Conservation (phyloP, 164 flowering plant genomes). For the Chimonanthus salicifolius region DNA sequence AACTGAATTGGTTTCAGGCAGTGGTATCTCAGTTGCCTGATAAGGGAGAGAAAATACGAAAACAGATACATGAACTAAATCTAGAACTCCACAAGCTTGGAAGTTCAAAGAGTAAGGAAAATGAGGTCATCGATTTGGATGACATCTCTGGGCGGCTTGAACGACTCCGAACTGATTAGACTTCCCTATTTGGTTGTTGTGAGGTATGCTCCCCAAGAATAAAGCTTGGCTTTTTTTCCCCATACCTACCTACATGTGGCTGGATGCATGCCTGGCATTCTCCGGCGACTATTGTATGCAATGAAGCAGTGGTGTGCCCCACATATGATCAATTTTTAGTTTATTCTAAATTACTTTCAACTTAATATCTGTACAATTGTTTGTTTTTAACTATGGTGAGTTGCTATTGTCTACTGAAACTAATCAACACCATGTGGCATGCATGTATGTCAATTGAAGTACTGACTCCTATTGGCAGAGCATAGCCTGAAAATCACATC, state of each 20-base stretch:
- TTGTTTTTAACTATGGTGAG: neutral
- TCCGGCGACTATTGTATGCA: neutral
- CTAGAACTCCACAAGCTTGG: slow-evolving; percentile 45
- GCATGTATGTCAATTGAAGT: neutral
- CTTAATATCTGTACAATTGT: too few species aligned
- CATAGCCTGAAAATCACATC: neutral
- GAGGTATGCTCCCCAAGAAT: slow-evolving; percentile 11
- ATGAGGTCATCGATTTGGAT: slow-evolving; percentile 56
- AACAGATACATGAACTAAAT: slow-evolving; percentile 51
- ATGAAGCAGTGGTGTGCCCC: neutral
- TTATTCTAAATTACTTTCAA: neutral
- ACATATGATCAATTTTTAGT: neutral
- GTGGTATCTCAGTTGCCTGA: slow-evolving; percentile 62
- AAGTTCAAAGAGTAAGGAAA: slow-evolving; percentile 17
- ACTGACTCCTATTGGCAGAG: neutral
- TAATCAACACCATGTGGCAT: neutral
- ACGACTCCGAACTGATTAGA: slow-evolving; percentile 17
- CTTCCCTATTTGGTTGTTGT: neutral
- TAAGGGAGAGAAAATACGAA: slow-evolving; percentile 56
- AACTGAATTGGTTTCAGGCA: slow-evolving; percentile 29
- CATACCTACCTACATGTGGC: neutral
- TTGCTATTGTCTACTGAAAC: neutral
- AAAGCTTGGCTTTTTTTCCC: neutral
- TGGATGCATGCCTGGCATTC: neutral
- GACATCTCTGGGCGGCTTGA: slow-evolving; percentile 35